Conservation (phyloP, 2,329 filamentous ascomycete genomes). For the Aureobasidium sp. region DNA sequence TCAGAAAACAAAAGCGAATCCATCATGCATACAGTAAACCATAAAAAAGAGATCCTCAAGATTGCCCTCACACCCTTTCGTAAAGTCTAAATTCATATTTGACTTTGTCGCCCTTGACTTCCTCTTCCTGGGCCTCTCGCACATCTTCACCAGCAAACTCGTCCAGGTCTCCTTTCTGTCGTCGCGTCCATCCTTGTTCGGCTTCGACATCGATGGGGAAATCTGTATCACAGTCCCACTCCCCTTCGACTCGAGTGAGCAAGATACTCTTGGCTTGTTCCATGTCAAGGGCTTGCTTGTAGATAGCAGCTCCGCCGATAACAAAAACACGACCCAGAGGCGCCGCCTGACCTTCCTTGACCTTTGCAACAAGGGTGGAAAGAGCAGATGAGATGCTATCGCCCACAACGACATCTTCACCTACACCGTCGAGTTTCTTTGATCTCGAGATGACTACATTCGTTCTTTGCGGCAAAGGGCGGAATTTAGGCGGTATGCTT, state of each 20-base stretch:
- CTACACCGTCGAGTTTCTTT: constrained; percentile 16
- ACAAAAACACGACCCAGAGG: constrained; percentile 61
- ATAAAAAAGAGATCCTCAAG: not conserved
- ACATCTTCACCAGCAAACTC: constrained; percentile 59
- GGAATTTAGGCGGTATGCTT: constrained; percentile 68
- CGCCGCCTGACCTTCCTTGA: constrained; percentile 15
- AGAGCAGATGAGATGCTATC: constrained; percentile 28
- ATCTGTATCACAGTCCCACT: constrained; percentile 69
- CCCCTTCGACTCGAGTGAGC: constrained; percentile 58
- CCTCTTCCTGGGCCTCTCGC: constrained; percentile 53
- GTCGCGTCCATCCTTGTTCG: constrained; percentile 45
- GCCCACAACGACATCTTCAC: constrained; percentile 32
- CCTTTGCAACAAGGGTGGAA: constrained; percentile 19
- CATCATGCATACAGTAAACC: not conserved
- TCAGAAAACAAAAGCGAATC: not conserved
- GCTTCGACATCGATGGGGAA: constrained; percentile 55
- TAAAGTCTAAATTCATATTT: constrained; percentile 25
- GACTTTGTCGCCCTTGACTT: constrained; percentile 49
- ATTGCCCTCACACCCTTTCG: constrained; percentile 17
- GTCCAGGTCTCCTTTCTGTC: constrained; percentile 45
- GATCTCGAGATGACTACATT: constrained; percentile 71
- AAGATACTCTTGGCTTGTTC: constrained; percentile 54
- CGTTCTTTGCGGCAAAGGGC: constrained; percentile 68
- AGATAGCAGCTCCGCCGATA: constrained; percentile 86
- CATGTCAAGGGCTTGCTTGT: constrained; percentile 58